Evolutionary conservation across 129 eudicot genomes (phyloP).

Genomic region (Artemisia argyi): DNA sequence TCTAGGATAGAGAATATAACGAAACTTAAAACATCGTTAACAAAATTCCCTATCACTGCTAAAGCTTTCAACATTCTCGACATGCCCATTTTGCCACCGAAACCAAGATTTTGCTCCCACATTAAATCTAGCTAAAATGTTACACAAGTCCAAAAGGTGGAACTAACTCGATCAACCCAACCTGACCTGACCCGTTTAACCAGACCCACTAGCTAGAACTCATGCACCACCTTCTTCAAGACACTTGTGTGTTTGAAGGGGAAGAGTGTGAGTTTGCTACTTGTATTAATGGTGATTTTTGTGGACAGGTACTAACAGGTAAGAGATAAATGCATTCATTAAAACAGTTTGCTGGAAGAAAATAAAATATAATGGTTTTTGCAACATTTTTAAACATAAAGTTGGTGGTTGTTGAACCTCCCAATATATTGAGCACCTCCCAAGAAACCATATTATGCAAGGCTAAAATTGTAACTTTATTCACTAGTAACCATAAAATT

Average conservation of each 20-base stretch:
- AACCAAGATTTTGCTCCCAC: slow-evolving; percentile 21
- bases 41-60: slow-evolving; percentile 35
- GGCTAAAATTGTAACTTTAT: slow-evolving; percentile 31
- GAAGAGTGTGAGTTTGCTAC: slow-evolving; percentile 37
- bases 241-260: slow-evolving; percentile 30
- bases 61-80: slow-evolving; percentile 21
- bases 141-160: background rate
- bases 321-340: slow-evolving; percentile 55
- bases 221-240: slow-evolving; percentile 30
- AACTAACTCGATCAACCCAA: background rate
- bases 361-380: slow-evolving; percentile 16
- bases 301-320: slow-evolving; percentile 49
- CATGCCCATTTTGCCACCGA: slow-evolving; percentile 26
- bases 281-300: slow-evolving; percentile 32
- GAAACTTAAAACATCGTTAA: slow-evolving; percentile 68
- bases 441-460: slow-evolving; percentile 28
- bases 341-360: slow-evolving; percentile 43
- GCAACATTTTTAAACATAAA: slow-evolving; percentile 37
- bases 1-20: slow-evolving; percentile 65
- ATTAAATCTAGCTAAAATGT: slow-evolving; percentile 6
- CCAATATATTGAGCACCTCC: slow-evolving; percentile 30
- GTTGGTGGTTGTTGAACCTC: slow-evolving; percentile 98
- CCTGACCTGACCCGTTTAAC: background rate
- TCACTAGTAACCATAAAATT: slow-evolving; percentile 9
- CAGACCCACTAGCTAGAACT: background rate